Conservation (phyloP, 2,329 filamentous ascomycete genomes). For the Pseudopyricularia cyperi region DNA sequence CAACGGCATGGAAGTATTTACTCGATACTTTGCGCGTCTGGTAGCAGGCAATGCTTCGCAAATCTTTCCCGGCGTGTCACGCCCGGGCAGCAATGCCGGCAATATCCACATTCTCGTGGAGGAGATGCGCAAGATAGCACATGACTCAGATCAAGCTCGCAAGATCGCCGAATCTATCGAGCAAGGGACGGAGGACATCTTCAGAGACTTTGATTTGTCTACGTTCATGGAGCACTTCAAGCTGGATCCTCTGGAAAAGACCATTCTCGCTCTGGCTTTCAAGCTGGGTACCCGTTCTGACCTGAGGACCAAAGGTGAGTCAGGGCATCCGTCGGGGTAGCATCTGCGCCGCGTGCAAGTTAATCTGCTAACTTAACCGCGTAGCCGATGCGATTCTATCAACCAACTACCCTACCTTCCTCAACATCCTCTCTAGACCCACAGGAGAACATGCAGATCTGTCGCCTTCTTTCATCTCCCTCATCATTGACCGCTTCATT, state of each 20-base stretch:
- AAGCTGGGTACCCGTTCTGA: slow-evolving; percentile 71
- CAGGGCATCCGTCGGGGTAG: not conserved
- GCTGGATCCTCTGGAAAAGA: slow-evolving; percentile 77
- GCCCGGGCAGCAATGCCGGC: slow-evolving; percentile 60
- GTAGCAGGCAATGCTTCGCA: slow-evolving; percentile 82
- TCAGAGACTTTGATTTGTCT: slow-evolving; percentile 91
- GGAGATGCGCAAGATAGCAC: slow-evolving; percentile 77
- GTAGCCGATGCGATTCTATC: slow-evolving; percentile 82
- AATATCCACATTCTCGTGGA: slow-evolving; percentile 72
- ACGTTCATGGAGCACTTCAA: slow-evolving; percentile 95
- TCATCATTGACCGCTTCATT: slow-evolving; percentile 75
- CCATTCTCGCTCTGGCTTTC: slow-evolving; percentile 77
- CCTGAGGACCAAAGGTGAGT: slow-evolving; percentile 75
- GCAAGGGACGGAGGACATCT: slow-evolving; percentile 79
- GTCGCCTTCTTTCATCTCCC: slow-evolving; percentile 56
- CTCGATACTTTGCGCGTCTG: slow-evolving; percentile 88
- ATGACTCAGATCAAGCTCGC: slow-evolving; percentile 67
- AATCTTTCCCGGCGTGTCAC: slow-evolving; percentile 72
- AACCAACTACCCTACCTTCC: slow-evolving; percentile 63
- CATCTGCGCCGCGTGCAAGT: not conserved
- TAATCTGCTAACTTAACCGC: slow-evolving; percentile 9
- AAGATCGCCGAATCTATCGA: slow-evolving; percentile 93
- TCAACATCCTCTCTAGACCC: slow-evolving; percentile 60
- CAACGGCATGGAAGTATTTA: slow-evolving; percentile 98
- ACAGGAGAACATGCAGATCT: slow-evolving; percentile 54